Evolutionary conservation across 768 basidiomycete species (phyloP).

Genomic region (Mycena rebaudengoi): DNA sequence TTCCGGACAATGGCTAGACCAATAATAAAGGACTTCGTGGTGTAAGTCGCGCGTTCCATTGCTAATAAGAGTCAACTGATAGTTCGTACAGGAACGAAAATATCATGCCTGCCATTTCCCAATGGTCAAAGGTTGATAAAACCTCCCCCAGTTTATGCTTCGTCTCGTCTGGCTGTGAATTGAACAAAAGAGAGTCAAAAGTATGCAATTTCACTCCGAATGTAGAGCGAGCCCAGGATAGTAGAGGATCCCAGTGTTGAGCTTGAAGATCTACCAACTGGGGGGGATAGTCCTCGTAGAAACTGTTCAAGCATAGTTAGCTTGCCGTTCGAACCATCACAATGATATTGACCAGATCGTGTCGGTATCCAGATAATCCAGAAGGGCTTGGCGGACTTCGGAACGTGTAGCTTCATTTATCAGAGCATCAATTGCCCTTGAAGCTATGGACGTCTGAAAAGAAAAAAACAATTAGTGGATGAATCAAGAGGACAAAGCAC

Average conservation of each 20-base stretch:
- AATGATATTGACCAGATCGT: conserved; percentile 75
- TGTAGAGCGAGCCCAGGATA: conserved; percentile 77
- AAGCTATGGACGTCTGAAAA: conserved; percentile 84
- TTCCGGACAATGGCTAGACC: conserved; percentile 84
- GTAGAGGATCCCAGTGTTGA: conserved; percentile 87
- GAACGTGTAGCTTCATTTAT: conserved; percentile 59
- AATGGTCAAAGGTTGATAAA: conserved; percentile 73
- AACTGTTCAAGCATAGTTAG: conserved; percentile 54
- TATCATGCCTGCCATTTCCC: conserved; percentile 87
- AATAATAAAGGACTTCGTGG: conserved; percentile 91
- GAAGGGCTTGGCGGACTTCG: conserved; percentile 72
- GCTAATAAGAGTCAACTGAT: conserved; percentile 53
- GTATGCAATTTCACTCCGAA: conserved; percentile 74
- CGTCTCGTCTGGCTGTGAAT: conserved; percentile 75
- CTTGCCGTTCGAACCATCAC: not conserved
- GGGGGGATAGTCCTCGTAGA: conserved; percentile 81
- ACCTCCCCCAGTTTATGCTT: conserved; percentile 64
- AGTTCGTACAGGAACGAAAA: not conserved
- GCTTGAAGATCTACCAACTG: conserved; percentile 80
- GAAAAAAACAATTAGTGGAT: conserved; percentile 9
- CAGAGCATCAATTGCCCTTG: conserved; percentile 89
- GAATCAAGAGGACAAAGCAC: conserved; percentile 17
- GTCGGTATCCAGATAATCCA: conserved; percentile 93
- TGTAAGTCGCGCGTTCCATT: conserved; percentile 89
- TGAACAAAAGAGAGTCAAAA: conserved; percentile 76